Percentiles rank a stretch among this genome's conserved stretches.
Evolutionary conservation across 2,329 filamentous ascomycete genomes (phyloP).

Genomic region (Rutstroemia sp.): DNA sequence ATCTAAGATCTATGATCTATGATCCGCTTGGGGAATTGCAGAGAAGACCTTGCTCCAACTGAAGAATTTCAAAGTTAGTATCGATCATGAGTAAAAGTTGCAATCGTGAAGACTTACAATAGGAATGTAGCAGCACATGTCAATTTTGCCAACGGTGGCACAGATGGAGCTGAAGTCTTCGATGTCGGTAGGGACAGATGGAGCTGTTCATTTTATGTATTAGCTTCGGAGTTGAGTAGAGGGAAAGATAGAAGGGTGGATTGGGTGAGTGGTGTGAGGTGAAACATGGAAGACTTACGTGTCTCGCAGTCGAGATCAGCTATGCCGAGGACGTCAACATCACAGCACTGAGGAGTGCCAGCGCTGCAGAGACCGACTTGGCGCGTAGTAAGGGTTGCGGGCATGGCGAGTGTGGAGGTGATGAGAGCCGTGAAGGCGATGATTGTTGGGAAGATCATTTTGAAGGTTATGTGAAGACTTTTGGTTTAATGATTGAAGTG

Average conservation of each 20-base stretch:
- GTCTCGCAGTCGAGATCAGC: conserved; percentile 48
- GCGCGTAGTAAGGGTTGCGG: conserved; percentile 15
- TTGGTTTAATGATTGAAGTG: not conserved
- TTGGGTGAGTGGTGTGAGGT: no score
- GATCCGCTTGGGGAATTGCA: not conserved
- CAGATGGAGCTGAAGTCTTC: conserved; percentile 26
- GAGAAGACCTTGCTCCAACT: conserved; percentile 1
- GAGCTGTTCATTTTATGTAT: conserved; percentile 20
- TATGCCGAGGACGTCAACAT: conserved; percentile 52
- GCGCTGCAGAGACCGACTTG: not conserved
- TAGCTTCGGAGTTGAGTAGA: not conserved
- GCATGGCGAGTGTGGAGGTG: conserved; percentile 21
- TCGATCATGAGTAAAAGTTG: not conserved
- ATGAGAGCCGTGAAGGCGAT: conserved; percentile 20
- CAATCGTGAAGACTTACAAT: conserved; percentile 24
- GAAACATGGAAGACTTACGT: conserved; percentile 35
- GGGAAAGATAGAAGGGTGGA: not conserved
- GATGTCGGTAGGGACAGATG: conserved; percentile 37
- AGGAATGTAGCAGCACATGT: conserved; percentile 50
- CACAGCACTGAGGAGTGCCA: conserved; percentile 47
- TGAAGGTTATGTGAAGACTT: conserved; percentile 5
- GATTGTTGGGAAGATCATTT: conserved; percentile 12
- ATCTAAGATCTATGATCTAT: not conserved
- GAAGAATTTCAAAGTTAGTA: not conserved
- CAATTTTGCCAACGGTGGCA: conserved; percentile 26